Base-by-base conservation (phyloP, 768 basidiomycete species). In the Leccinum pellstonianum region DNA sequence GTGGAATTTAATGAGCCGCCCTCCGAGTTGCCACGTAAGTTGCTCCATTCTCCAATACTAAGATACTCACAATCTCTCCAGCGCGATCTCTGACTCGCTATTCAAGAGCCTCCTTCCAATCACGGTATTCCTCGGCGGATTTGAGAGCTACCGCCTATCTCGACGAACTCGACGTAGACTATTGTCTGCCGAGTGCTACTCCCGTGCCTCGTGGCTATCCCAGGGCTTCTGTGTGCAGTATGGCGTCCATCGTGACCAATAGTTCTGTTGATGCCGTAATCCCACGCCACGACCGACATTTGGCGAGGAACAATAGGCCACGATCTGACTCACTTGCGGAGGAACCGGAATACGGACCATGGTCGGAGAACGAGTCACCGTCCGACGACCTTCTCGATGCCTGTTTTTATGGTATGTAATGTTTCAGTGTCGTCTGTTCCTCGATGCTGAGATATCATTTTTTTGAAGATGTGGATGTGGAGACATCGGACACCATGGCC, bases 181-280 rank as follows among this genome's bases (percentile, higher is more conserved):
- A 75, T 35, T 62, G 65, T 31, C 56, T 73, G 41, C 65, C 65
- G 25, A 66, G 57, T 46, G 67, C 67, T 11, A 57, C 63, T 8
- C 62, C 68, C 10, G 69, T 64, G 35, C 50, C 59, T 47, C 61
- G 62, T 10, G 54, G 21, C 21, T 55, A 41, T 15, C 66, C 69
- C 23, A 71, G 77, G 38, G 73, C 73, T 29, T 86, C 86, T 5
- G 73, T 81, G 54, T 79, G 77, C 50, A 87, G 84, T 63, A 71
- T 87, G 53, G 79, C 80, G 27, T 85, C 86, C 0, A 71, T 85
- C 59, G 76, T 83, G 76, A 84, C 86, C 0, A 81, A 80, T 35
- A 73, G 77, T 43, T 86, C 86, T 4, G 80, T 81, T 2, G 84
- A 88, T 29, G 86, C 82, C 11, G 74, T 87, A 52, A 76, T 86